Percentiles rank a stretch among this genome's conserved stretches.
Evolutionary conservation across 208 protist genomes (phyloP).

Genomic region (Wallacemonas rigidus): DNA sequence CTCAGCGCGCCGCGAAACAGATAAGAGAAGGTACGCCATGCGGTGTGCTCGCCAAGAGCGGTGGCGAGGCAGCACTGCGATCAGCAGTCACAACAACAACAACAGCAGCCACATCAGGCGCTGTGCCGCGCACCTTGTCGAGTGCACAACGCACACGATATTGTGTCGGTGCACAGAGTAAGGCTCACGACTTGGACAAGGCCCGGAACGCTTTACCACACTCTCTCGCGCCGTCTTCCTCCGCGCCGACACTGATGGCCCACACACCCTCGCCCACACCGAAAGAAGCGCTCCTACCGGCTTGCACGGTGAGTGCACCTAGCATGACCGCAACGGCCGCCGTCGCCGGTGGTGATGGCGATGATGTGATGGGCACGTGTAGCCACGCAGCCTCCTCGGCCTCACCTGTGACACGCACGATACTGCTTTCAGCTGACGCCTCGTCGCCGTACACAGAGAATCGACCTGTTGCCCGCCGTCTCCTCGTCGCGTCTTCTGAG

Average conservation of each 20-base stretch:
- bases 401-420: neutral
- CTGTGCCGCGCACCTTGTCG: neutral
- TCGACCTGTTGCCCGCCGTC: slow-evolving; percentile 1
- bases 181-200: too few species aligned
- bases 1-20: neutral
- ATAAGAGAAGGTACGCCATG: neutral
- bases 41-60: neutral
- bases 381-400: neutral
- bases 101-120: neutral
- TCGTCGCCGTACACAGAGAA: slow-evolving; percentile 11
- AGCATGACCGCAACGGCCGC: too few species aligned
- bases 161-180: too few species aligned
- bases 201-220: too few species aligned
- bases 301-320: too few species aligned
- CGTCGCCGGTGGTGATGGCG: too few species aligned
- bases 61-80: neutral
- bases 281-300: too few species aligned
- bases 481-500: neutral
- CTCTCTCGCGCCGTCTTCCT: too few species aligned
- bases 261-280: too few species aligned
- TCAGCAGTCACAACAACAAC: neutral
- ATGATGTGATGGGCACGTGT: too few species aligned
- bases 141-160: too few species aligned
- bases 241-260: too few species aligned
- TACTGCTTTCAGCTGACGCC: neutral